Evolutionary conservation across 2,329 filamentous ascomycete genomes (phyloP), one percentile per base, ranked within the genome.

Genomic region (Trichoderma citrinoviride): DNA sequence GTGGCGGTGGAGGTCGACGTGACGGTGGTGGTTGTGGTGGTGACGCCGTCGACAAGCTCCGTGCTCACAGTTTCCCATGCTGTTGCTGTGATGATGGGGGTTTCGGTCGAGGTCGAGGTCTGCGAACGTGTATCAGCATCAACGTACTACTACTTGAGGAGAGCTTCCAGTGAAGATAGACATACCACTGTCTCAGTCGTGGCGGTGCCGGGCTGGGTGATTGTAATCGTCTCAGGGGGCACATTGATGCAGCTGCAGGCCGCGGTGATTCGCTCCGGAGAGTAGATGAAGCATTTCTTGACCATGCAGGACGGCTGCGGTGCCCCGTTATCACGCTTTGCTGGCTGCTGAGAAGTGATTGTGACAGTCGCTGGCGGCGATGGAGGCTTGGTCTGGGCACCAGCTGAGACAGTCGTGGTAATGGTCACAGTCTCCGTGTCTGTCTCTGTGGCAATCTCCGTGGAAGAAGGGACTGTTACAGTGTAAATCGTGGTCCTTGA

Each of bases 231-330:
- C 19, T 53, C 21, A 19, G 67, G 68, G 0, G 70, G 68, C 1
- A 71, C 70, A 19, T 67, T 65, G 29, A 72, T 72, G 58, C 70
- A 72, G 10, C 67, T 66, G 27, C 70, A 72, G 15, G 68, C 70
- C 15, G 69, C 70, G 10, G 70, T 70, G 54, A 72, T 70, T 4
- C 70, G 70, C n/a, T 68, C 68, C 8, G 68, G 67, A 56, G 70
- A 67, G 23, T 70, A 72, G 3, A 65, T 67, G 23, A 68, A 69
- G 5, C 69, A 61, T 7, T 61, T 68, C 7, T 70, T 71, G 1
- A 67, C 68, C 70, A 71, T 70, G 37, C 69, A 71, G 0, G 70
- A 69, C 25, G 69, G 62, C 27, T 61, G 60, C 7, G 58, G 50
- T 3, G 25, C 37, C 23, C 54, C 54, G 19, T 40, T 55, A 2